phyloP scores from a whole-genome alignment of 2,329 filamentous ascomycete species.

The Colletotrichum zoysiae region DNA sequence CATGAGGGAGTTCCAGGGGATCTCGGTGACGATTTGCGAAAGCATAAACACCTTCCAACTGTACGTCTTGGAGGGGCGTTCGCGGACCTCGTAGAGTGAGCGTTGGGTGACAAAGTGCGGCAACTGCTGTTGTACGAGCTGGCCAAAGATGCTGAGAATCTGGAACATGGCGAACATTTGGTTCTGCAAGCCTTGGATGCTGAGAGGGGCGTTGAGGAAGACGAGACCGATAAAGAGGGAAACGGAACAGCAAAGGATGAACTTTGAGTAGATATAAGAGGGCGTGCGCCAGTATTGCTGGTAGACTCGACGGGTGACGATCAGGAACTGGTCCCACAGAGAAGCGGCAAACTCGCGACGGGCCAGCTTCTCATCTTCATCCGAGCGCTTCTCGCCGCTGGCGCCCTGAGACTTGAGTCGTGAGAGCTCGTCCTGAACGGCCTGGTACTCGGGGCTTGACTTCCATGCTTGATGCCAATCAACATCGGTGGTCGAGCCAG shows the following conservation, averaged over 20 bases:
- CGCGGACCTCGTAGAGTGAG: conserved; percentile 75
- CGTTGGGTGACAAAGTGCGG: conserved; percentile 76
- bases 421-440: conserved; percentile 44
- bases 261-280: conserved; percentile 80
- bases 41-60: conserved; percentile 76
- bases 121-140: conserved; percentile 72
- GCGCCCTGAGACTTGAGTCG: conserved; percentile 27
- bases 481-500: conserved; percentile 59
- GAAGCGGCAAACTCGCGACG: conserved; percentile 71
- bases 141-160: conserved; percentile 73
- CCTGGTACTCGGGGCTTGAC: conserved; percentile 55
- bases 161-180: conserved; percentile 77
- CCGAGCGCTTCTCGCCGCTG: background rate
- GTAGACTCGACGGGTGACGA: conserved; percentile 69
- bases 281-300: conserved; percentile 85
- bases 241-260: conserved; percentile 60
- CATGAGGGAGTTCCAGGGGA: conserved; percentile 75
- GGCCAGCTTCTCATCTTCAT: conserved; percentile 8
- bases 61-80: conserved; percentile 74
- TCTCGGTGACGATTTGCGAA: conserved; percentile 74
- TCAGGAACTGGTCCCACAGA: conserved; percentile 65
- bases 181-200: conserved; percentile 73
- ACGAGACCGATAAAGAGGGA: conserved; percentile 74
- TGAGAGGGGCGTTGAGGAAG: conserved; percentile 69
- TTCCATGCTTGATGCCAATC: conserved; percentile 63